Conservation (phyloP, 768 basidiomycete species). For the Lactarius deliciosus region DNA sequence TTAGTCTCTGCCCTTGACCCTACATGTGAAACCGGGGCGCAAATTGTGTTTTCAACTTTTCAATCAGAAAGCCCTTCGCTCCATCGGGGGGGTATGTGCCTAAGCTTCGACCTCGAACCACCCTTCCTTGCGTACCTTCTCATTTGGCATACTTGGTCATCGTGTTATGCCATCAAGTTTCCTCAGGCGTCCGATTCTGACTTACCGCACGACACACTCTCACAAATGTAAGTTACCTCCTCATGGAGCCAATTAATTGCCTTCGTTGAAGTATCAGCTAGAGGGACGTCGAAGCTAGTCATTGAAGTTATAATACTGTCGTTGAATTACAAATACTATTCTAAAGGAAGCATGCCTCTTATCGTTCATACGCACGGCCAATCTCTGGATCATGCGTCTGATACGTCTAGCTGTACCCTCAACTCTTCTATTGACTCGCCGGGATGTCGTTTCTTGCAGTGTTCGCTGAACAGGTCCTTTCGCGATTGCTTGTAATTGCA, state of each 20-base stretch:
- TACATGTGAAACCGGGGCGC: conserved; percentile 11
- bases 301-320: not conserved
- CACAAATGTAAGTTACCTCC: not conserved
- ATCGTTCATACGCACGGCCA: not conserved
- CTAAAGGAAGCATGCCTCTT: not conserved
- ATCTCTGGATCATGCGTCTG: not conserved
- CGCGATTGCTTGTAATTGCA: conserved; percentile 27
- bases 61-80: conserved; percentile 20
- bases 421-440: conserved; percentile 6
- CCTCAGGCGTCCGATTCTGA: not conserved
- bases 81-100: not conserved
- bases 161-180: not conserved
- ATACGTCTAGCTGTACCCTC: conserved; percentile 5
- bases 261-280: not conserved
- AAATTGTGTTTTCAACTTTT: not conserved
- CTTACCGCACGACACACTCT: not conserved
- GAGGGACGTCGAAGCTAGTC: not conserved
- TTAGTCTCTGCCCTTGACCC: conserved; percentile 1
- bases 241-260: not conserved
- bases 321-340: not conserved
- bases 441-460: conserved; percentile 25
- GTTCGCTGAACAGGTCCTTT: conserved; percentile 23
- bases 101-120: not conserved
- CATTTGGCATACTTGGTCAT: not conserved
- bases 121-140: not conserved